phyloP scores from a whole-genome alignment of 2,329 filamentous ascomycete genomes.

The Pseudogymnoascus sp. region DNA sequence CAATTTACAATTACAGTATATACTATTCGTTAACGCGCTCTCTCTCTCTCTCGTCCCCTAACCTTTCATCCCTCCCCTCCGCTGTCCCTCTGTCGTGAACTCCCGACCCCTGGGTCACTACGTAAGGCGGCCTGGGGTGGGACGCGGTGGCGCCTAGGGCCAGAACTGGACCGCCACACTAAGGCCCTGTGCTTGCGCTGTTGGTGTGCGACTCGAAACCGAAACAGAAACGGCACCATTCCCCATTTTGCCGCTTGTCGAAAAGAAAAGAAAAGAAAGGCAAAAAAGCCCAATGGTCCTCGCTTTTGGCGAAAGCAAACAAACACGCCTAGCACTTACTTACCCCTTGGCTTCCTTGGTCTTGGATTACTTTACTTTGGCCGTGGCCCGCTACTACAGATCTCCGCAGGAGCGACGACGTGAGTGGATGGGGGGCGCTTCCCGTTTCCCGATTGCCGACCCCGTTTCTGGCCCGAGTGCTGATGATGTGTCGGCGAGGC shows the following conservation, averaged over 20 bases:
- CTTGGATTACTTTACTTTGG: background rate
- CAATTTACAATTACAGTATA: background rate
- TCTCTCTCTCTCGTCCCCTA: too few relatives aligned
- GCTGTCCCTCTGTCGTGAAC: background rate
- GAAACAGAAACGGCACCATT: background rate
- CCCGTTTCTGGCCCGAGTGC: constrained; percentile 4
- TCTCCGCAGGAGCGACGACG: background rate
- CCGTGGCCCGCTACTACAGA: background rate
- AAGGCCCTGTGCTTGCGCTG: background rate
- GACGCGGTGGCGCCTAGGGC: background rate
- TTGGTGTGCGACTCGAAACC: constrained; percentile 5
- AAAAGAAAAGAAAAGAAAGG: background rate
- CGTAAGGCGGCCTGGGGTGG: constrained; percentile 2
- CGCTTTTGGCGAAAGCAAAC: background rate
- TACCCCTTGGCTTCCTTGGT: background rate
- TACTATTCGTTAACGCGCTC: background rate
- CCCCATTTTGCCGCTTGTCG: background rate
- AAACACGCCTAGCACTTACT: background rate
- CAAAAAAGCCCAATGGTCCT: background rate
- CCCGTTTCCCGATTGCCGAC: constrained; percentile 3
- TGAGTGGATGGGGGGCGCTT: constrained; percentile 4
- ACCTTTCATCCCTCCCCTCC: background rate
- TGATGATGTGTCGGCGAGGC: background rate
- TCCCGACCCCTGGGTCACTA: constrained; percentile 4
- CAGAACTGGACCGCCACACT: background rate